Base-by-base conservation (phyloP, 2,329 filamentous ascomycete species). In the Bipolaris bicolor region DNA sequence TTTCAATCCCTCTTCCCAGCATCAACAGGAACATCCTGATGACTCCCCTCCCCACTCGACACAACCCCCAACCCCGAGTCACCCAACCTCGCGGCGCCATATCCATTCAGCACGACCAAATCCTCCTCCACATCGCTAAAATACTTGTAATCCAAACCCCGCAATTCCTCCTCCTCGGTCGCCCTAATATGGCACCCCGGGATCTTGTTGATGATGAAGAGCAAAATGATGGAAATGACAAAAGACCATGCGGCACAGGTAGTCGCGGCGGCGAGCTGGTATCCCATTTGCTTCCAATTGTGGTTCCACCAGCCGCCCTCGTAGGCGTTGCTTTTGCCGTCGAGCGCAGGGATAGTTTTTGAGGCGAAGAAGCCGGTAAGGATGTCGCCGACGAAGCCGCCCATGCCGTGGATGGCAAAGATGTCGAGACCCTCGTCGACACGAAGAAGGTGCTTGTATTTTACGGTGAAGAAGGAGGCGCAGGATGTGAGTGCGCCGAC, bases 351-450 rank as follows among this genome's bases (percentile, higher is more conserved):
- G 1, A 86, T 80, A 66, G 70, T 74, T 11, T 71, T 55, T 1
- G 83, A 80, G 0, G 85, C 84, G 50, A 87, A 87, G 29, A 87
- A 76, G 2, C 85, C 84, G 0, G 84, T 86, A 16, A 86, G 66
- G 46, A 87, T 77, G 33, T 83, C 81, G 15, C 84, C 85, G 0
- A 86, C 79, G 60, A 83, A 80, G 10, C 85, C 85, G n/a, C 84
- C 84, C 1, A 87, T 74, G 16, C 84, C 84, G 65, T 87, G 85
- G 26, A 87, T 80, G 29, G 83, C 83, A 58, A 86, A 87, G 48
- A 87, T 84, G 57, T 86, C 84, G 49, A 87, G 78, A 2, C 83
- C 83, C 44, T 86, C 84, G 56, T 87, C 85, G 10, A 86, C 78
- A 7, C 77, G 76, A 5, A 86, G 72, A 57, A 83, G 75, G 49